These are phyloP conservation scores for Bifiguratus adelaidae DNA, from an alignment of 192 early-diverging fungal species.

Conservation along the genomic window DNA sequence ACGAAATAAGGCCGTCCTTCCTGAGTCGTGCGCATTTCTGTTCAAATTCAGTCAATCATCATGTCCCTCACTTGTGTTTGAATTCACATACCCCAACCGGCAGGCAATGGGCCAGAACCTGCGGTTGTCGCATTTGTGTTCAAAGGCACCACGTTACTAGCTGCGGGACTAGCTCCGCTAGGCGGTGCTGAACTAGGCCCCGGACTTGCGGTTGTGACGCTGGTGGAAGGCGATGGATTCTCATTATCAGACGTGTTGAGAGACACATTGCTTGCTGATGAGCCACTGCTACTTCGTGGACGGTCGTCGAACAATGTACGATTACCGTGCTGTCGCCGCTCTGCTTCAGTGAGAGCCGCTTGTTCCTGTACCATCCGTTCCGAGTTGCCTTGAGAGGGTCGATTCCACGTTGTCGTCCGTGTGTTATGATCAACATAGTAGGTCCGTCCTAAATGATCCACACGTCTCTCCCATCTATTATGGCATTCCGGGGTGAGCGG, in stretches of 20 bases:
- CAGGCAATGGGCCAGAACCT: constrained; percentile 66
- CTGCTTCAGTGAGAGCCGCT: constrained; percentile 51
- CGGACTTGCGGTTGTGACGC: constrained; percentile 8
- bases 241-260: too few species aligned
- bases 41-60: background rate
- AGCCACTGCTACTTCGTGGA: constrained; percentile 15
- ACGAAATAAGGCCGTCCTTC: constrained; percentile 82
- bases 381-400: constrained; percentile 23
- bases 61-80: background rate
- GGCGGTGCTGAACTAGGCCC: constrained; percentile 15
- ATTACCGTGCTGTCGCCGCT: constrained; percentile 72
- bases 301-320: constrained; percentile 68
- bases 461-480: constrained; percentile 88
- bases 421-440: constrained; percentile 99
- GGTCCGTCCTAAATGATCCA: constrained; percentile 84
- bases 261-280: constrained; percentile 6
- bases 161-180: constrained; percentile 7
- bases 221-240: constrained; percentile 4
- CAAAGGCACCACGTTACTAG: constrained; percentile 21
- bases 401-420: constrained; percentile 91
- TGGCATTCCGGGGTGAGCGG: background rate
- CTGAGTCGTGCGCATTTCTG: constrained; percentile 55
- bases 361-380: constrained; percentile 27
- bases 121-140: constrained; percentile 44
- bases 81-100: constrained; percentile 51